Evolutionary conservation across 169 alveolate genomes (phyloP), one percentile per base, ranked within the genome.

Genomic region (Perkinsus olseni): DNA sequence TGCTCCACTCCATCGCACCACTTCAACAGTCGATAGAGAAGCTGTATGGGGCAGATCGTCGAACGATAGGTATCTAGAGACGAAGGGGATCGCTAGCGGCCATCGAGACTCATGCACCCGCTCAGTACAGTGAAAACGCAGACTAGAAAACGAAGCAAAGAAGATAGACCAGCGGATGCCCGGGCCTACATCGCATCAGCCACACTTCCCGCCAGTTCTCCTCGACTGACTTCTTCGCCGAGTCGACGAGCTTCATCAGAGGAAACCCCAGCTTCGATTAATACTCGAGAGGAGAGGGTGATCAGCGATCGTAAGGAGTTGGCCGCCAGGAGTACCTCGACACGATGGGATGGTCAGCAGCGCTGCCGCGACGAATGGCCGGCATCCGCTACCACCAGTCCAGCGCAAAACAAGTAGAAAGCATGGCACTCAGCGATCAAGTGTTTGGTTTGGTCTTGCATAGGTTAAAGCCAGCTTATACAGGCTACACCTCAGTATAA

Each of bases 351-450:
- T n/a, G n/a, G n/a, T n/a, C n/a, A n/a, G n/a, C n/a, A n/a, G n/a
- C n/a, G n/a, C n/a, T n/a, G n/a, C n/a, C n/a, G n/a, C n/a, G n/a
- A n/a, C n/a, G n/a, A n/a, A n/a, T n/a, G n/a, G n/a, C n/a, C n/a
- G n/a, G n/a, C n/a, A n/a, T n/a, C n/a, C n/a, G n/a, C n/a, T n/a
- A n/a, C n/a, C n/a, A n/a, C n/a, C n/a, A n/a, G n/a, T n/a, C n/a
- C n/a, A n/a, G n/a, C n/a, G n/a, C n/a, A n/a, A n/a, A n/a, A n/a
- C n/a, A n/a, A n/a, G n/a, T n/a, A n/a, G n/a, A n/a, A n/a, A n/a
- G n/a, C n/a, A n/a, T n/a, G n/a, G n/a, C 82, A 28, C 82, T 62
- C 82, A 62, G 82, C 82, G 82, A 62, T 62, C 82, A 62, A 62
- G 82, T 62, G 82, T 62, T 62, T 62, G 82, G 36, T 62, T 62